Percentiles rank a stretch among this genome's conserved stretches.
These are phyloP conservation scores for Silene conica DNA, from an alignment of 148 eudicot species.

Conservation along the genomic window DNA sequence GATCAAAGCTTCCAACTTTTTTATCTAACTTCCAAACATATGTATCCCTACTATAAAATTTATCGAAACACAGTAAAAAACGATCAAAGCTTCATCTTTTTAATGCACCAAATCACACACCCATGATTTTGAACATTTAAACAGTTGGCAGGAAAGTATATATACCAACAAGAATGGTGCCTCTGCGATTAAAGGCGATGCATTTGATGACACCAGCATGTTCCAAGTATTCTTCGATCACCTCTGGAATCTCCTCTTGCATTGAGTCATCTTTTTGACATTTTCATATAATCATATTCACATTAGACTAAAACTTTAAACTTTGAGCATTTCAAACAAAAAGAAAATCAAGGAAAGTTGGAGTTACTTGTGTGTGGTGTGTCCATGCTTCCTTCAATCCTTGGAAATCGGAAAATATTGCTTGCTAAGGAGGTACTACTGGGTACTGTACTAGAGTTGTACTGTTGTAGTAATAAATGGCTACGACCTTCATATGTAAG, in stretches of 20 bases:
- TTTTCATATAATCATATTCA: background rate
- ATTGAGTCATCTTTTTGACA: conserved; percentile 44
- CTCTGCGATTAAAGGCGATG: conserved; percentile 86
- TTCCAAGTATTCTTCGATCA: conserved; percentile 92
- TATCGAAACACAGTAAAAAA: background rate
- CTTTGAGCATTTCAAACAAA: background rate
- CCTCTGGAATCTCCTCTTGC: conserved; percentile 93
- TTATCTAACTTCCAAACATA: no score
- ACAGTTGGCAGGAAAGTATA: background rate
- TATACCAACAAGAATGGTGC: conserved; percentile 94
- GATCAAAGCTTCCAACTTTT: background rate
- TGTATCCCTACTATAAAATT: no score
- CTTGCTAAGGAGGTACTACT: background rate
- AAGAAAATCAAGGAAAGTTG: background rate
- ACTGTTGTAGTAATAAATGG: no score
- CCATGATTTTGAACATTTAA: no score
- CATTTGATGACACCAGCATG: conserved; percentile 75
- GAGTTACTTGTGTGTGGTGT: conserved; percentile 24
- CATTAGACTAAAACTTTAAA: background rate
- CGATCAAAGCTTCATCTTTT: background rate
- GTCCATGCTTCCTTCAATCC: conserved; percentile 15
- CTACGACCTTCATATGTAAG: no score
- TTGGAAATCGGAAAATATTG: background rate
- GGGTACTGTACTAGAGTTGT: no score
- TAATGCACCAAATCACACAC: no score